Evolutionary conservation across 2,329 filamentous ascomycete genomes (phyloP).

Genomic region (Neofusicoccum ribis): DNA sequence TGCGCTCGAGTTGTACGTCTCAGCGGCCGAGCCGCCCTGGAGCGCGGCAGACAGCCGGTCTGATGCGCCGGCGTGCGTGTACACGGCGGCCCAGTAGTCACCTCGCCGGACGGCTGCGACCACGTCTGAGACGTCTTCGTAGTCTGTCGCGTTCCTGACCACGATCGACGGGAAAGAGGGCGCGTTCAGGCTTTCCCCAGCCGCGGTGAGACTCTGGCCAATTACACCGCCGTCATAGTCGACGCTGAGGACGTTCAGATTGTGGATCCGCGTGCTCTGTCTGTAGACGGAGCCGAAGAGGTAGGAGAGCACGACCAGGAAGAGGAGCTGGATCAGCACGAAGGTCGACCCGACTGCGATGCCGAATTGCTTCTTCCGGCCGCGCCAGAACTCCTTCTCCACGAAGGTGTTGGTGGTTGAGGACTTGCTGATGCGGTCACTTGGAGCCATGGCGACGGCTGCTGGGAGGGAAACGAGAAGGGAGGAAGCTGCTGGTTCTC

Average conservation of each 20-base stretch:
- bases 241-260: constrained; percentile 38
- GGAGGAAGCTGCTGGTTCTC: no score
- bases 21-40: constrained; percentile 29
- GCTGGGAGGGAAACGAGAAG: no score
- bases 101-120: constrained; percentile 36
- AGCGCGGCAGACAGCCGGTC: constrained; percentile 39
- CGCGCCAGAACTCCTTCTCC: constrained; percentile 6
- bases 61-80: constrained; percentile 37
- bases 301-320: constrained; percentile 38
- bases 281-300: constrained; percentile 42
- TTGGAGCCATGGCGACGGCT: no score
- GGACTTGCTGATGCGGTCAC: no score
- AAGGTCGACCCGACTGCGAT: not conserved
- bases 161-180: constrained; percentile 35
- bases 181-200: constrained; percentile 32
- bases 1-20: constrained; percentile 36
- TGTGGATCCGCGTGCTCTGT: constrained; percentile 33
- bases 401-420: not conserved
- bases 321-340: constrained; percentile 35
- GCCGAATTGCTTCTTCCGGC: constrained; percentile 4
- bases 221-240: constrained; percentile 43
- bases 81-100: constrained; percentile 35
- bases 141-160: constrained; percentile 28
- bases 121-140: constrained; percentile 28
- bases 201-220: constrained; percentile 33